phyloP scores from a whole-genome alignment of 768 basidiomycete genomes.

The Mycena albidolilacea region DNA sequence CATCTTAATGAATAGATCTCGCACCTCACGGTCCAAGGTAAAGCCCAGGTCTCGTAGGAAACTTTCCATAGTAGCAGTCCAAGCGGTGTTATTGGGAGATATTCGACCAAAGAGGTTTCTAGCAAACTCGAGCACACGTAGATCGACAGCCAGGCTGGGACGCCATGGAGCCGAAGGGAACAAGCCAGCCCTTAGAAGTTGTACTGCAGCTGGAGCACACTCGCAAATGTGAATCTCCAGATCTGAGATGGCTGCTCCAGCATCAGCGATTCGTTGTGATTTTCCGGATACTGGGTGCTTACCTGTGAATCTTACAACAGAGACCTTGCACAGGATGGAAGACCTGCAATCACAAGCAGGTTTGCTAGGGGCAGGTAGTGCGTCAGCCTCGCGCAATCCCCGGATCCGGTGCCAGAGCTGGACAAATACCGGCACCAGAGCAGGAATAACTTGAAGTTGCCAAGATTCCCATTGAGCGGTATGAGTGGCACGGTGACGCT shows the following conservation, averaged over 20 bases:
- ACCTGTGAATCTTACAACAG: conserved; percentile 1
- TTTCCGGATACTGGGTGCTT: neutral
- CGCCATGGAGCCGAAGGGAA: conserved; percentile 46
- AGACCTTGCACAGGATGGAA: neutral
- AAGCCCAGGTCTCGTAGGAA: conserved; percentile 13
- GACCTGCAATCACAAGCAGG: neutral
- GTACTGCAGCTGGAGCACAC: conserved; percentile 25
- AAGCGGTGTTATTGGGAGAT: conserved; percentile 41
- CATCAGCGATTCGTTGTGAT: neutral
- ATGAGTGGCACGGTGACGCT: neutral
- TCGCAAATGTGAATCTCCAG: neutral
- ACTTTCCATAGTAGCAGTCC: conserved; percentile 35
- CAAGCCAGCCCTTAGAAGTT: conserved; percentile 42
- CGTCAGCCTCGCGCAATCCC: neutral
- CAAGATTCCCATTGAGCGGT: neutral
- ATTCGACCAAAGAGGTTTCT: conserved; percentile 36
- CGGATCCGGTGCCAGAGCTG: neutral
- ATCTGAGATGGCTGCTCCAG: neutral
- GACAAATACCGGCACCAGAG: neutral
- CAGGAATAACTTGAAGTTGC: neutral
- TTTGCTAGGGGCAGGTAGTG: neutral
- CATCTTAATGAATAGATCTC: too few relatives aligned
- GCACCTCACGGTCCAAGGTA: neutral
- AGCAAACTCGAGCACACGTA: conserved; percentile 41
- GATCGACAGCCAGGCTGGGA: neutral